A percentile compares a stretch with the other conserved stretches of the same genome.
phyloP scores from a whole-genome alignment of 257 asterid genomes.

The Pogostemon cablin region DNA sequence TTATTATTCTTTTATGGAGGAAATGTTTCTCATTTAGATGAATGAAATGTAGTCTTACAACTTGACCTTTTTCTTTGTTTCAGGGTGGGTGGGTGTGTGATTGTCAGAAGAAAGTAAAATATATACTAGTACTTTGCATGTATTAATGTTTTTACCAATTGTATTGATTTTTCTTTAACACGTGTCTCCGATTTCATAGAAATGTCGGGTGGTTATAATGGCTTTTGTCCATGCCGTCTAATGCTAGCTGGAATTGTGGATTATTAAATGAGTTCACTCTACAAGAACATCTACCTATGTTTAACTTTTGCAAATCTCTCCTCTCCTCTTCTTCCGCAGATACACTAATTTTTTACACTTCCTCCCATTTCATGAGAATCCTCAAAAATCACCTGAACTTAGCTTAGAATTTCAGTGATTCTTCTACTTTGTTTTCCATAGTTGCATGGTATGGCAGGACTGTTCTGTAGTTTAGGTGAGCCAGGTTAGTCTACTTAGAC shows the following conservation, averaged over 20 bases:
- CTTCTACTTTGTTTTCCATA: neutral
- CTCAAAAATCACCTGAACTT: neutral
- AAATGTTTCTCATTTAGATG: slow-evolving; percentile 12
- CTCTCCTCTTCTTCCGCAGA: neutral
- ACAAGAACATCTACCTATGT: neutral
- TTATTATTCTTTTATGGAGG: slow-evolving; percentile 5
- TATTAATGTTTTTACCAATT: neutral
- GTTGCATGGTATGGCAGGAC: neutral
- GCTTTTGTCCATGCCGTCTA: neutral
- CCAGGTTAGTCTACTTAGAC: neutral
- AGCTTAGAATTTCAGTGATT: neutral
- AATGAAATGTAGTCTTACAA: slow-evolving; percentile 20
- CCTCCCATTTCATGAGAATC: neutral
- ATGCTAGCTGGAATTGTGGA: slow-evolving; percentile 22
- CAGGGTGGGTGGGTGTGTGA: neutral
- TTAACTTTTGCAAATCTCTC: neutral
- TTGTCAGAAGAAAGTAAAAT: slow-evolving; percentile 3
- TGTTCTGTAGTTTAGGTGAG: slow-evolving; percentile 3
- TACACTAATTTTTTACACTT: neutral
- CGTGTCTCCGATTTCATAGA: slow-evolving; percentile 5
- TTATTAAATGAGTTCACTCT: neutral
- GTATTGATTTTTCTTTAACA: neutral
- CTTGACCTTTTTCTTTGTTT: neutral
- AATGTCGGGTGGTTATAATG: slow-evolving; percentile 12
- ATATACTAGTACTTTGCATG: neutral